Conservation (phyloP, 83 land plant genomes). For the Thuja plicata region DNA sequence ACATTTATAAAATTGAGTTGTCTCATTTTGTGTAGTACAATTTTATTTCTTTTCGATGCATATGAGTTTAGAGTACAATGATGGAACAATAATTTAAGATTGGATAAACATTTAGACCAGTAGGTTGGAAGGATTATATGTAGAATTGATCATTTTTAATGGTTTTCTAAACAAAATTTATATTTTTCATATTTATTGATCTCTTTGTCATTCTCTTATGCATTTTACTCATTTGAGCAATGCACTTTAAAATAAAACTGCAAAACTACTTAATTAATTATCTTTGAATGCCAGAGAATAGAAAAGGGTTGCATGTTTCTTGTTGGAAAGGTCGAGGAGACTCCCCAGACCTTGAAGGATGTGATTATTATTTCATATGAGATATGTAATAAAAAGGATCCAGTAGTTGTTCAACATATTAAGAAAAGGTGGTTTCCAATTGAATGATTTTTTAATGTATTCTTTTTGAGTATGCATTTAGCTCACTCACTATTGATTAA, state of each 20-base stretch:
- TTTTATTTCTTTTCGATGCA: background rate
- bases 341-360: constrained; percentile 58
- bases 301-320: constrained; percentile 71
- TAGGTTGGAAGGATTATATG: background rate
- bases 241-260: background rate
- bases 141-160: background rate
- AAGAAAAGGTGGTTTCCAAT: constrained; percentile 43
- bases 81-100: background rate
- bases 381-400: constrained; percentile 56
- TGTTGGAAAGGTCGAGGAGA: constrained; percentile 73
- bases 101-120: background rate
- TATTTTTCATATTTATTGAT: background rate
- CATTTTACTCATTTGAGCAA: background rate
- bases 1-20: too few relatives aligned
- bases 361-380: constrained; percentile 60
- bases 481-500: background rate
- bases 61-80: background rate
- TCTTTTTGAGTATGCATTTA: background rate
- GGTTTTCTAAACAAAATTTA: too few relatives aligned
- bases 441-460: background rate
- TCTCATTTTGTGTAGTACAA: background rate
- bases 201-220: background rate
- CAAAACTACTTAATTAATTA: too few relatives aligned
- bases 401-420: constrained; percentile 47
- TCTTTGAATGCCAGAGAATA: too few relatives aligned